A percentile compares a stretch with the other conserved stretches of the same genome.
These are phyloP conservation scores for Mycosphaerelloides madeirae DNA, from an alignment of 2,329 filamentous ascomycete genomes.

Conservation along the genomic window DNA sequence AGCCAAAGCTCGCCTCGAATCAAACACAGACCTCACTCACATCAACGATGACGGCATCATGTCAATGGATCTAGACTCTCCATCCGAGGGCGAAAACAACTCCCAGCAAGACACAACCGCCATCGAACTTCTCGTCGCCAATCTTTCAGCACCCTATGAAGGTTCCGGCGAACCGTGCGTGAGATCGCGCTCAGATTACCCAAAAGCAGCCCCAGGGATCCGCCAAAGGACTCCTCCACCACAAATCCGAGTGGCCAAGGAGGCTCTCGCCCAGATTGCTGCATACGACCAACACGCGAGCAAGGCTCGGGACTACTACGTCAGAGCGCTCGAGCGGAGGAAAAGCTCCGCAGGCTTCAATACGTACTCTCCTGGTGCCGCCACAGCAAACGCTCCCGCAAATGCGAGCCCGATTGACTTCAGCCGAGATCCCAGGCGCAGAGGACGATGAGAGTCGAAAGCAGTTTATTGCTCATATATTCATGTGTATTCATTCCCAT, in stretches of 20 bases:
- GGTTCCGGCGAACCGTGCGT: slow-evolving; percentile 15
- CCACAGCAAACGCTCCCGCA: background rate
- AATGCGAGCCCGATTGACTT: slow-evolving; percentile 1
- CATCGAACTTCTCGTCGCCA: slow-evolving; percentile 10
- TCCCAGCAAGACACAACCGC: background rate
- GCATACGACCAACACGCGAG: slow-evolving; percentile 20
- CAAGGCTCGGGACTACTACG: slow-evolving; percentile 15
- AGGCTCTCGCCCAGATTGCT: slow-evolving; percentile 13
- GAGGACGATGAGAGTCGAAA: background rate
- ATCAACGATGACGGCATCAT: background rate
- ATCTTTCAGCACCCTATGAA: slow-evolving; percentile 17
- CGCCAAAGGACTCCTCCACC: slow-evolving; percentile 11
- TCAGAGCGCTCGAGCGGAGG: slow-evolving; percentile 14
- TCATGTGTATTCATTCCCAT: background rate
- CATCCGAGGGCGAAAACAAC: background rate
- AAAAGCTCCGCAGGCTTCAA: background rate
- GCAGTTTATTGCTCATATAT: background rate
- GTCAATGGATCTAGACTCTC: slow-evolving; percentile 2
- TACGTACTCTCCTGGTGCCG: background rate
- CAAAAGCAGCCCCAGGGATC: slow-evolving; percentile 3
- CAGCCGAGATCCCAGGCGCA: background rate
- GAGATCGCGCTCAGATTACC: background rate
- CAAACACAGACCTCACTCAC: background rate
- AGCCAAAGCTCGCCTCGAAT: slow-evolving; percentile 7
- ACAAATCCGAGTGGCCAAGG: slow-evolving; percentile 11